phyloP scores from a whole-genome alignment of 495 filamentous ascomycete species.

The Aeminium ludgeri region DNA sequence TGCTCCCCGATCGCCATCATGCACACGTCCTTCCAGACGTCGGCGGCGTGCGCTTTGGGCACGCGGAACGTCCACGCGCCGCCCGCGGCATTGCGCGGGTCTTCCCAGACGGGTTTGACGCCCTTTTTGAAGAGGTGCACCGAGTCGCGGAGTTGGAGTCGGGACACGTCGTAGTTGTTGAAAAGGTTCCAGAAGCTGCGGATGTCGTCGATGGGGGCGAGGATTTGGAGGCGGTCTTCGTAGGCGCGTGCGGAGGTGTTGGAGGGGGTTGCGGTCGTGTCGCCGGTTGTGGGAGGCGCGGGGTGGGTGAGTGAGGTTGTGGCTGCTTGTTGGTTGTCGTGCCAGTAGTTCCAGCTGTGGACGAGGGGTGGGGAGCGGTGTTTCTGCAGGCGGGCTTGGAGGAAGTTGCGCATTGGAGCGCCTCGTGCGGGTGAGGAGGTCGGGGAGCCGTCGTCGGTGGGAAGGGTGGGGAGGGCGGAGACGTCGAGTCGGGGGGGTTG shows the following conservation, averaged over 20 bases:
- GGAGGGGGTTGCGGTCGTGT: slow-evolving; percentile 39
- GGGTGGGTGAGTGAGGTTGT: too few relatives aligned
- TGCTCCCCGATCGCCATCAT: slow-evolving; percentile 73
- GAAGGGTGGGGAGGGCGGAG: too few relatives aligned
- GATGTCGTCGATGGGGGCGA: slow-evolving; percentile 52
- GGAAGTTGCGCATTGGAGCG: slow-evolving; percentile 24
- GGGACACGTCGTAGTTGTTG: slow-evolving; percentile 70
- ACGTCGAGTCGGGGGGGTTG: too few relatives aligned
- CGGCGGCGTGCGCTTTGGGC: slow-evolving; percentile 49
- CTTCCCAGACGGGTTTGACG: slow-evolving; percentile 80
- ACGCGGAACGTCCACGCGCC: slow-evolving; percentile 82
- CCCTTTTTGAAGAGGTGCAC: slow-evolving; percentile 80
- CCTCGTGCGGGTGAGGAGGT: slow-evolving; percentile 26
- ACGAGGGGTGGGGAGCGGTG: slow-evolving; percentile 35
- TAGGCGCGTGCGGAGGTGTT: slow-evolving; percentile 37
- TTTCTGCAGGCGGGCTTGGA: slow-evolving; percentile 29
- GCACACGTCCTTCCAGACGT: slow-evolving; percentile 67
- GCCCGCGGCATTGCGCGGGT: slow-evolving; percentile 61
- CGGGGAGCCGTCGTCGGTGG: slow-evolving; percentile 11
- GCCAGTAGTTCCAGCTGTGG: slow-evolving; percentile 43
- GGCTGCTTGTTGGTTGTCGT: slow-evolving; percentile 32
- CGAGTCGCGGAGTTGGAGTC: slow-evolving; percentile 61
- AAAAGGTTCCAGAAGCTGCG: slow-evolving; percentile 77
- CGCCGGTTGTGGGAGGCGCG: slow-evolving; percentile 2
- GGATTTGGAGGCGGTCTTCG: slow-evolving; percentile 46